Evolutionary conservation across 192 early-diverging fungal genomes (phyloP), one percentile per base, ranked within the genome.

Genomic region (Coemansia sp.): DNA sequence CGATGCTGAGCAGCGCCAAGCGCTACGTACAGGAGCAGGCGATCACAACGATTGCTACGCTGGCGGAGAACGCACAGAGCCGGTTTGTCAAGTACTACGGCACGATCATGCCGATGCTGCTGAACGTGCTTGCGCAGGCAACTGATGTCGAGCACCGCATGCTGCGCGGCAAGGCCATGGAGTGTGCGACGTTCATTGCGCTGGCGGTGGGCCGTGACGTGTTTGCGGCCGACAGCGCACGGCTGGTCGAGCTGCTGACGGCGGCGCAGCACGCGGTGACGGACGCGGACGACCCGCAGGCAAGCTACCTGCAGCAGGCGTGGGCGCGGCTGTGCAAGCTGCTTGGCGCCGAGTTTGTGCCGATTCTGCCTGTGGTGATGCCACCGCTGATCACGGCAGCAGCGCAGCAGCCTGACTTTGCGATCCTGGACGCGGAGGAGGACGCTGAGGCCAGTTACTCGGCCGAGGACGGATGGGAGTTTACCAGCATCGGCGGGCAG

Each of bases 1-100:
- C 87, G 12, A 89, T 99, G 64, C 84, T 99, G 57, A 90, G 88
- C 77, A 91, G 90, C 22, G 80, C 82, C 20, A 92, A 91, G 75
- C 93, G 87, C 32, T 99, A 95, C 76, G 94, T 97, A 49, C 98
- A 99, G 80, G 96, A 99, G 77, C 96, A 99, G 82, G 95, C 95
- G 32, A 92, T 99, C 67, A 99, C 98, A 29, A 93, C 96, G 17
- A 93, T 99, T 63, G 96, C 96, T 54, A 95, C 94, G 1, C 90
- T 98, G 28, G 98, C 96, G 3, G 96, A 98, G 74, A 92, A 90
- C 58, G 94, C 96, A n/a, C 91, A 92, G 71, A 89, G 90, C 59
- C 83, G 89, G 75, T 98, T 98, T 68, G 83, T 83, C 59, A 91
- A 94, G 84, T 98, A 96, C 83, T 97, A 99, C 76, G 71, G 80